Base-by-base conservation (phyloP, 345 rosid species). In the Xanthoceras sorbifolium region DNA sequence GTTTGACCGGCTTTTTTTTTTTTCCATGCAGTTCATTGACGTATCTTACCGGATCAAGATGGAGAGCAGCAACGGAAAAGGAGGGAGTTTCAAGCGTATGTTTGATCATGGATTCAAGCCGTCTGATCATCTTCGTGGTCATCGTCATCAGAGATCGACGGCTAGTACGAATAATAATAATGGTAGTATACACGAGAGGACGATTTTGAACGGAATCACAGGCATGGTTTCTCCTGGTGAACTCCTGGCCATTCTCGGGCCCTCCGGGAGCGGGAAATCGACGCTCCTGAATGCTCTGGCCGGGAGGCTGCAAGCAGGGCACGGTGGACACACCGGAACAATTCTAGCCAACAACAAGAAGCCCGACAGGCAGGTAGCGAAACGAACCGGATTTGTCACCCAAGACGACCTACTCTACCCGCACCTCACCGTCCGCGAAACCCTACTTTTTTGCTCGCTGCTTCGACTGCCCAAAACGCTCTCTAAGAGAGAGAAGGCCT, bases 211-310 rank as follows among this genome's bases (percentile, higher is more conserved):
- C 11, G 93, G 91, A 32, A 83, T 95, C 69, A 89, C 97, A 7
- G 99, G 98, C 36, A 82, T 88, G 85, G 93, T 87, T 0, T 89
- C 92, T 0, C 97, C 99, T 0, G 99, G 99, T 1, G 97, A 95
- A 86, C 86, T 91, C 78, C 83, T 95, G 79, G 98, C 99, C 54
- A 72, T 95, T 74, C 91, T 95, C 4, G 99, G 99, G 1, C 99
- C 99, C 0, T 95, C 98, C 0, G 99, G 99, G n/a, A 87, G 99
- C 38, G 99, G 99, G 0, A 95, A 95, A 78, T 95, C 99, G 1
- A 90, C 99, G 34, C 82, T 95, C 32, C 87, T 95, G 0, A 91
- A 90, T 83, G 94, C 92, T 1, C 76, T 95, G 0, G 88, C 94
- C 0, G 98, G 99, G 38, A 87, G 99, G 70, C 90, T 88, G 64